Evolutionary conservation across 73 alveolate species (phyloP).

Genomic region (Stentor coeruleus): DNA sequence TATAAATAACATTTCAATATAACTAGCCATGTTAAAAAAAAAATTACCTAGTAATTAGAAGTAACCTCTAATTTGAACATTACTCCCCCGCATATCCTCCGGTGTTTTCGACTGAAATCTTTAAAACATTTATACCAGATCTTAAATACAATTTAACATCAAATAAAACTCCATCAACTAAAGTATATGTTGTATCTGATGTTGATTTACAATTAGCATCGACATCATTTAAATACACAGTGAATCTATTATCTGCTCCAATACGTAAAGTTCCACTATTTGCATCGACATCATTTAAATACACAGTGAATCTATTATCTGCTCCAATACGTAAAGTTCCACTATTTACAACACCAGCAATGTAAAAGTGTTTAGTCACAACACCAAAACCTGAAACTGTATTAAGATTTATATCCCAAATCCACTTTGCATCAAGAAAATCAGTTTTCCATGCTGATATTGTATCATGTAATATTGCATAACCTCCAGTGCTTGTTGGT

Average conservation of each 20-base stretch:
- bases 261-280: not conserved
- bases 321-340: not conserved
- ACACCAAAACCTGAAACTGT: too few relatives aligned
- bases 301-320: not conserved
- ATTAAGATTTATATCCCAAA: too few relatives aligned
- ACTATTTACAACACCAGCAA: not conserved
- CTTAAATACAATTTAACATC: not conserved
- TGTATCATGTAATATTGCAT: too few relatives aligned
- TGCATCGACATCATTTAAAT: not conserved
- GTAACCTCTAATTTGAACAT: not conserved
- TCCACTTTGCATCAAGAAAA: too few relatives aligned
- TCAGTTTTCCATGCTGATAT: too few relatives aligned
- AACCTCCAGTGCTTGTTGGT: too few relatives aligned
- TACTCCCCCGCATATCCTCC: not conserved
- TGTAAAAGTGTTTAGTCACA: not conserved
- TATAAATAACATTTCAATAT: too few relatives aligned
- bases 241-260: not conserved
- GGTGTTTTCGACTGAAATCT: not conserved
- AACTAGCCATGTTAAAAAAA: too few relatives aligned
- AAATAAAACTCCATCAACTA: not conserved
- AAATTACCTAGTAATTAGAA: not conserved
- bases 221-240: not conserved
- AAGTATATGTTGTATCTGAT: not conserved
- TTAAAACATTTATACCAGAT: not conserved
- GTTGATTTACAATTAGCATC: not conserved